These are phyloP conservation scores for Botrytis hyacinthi DNA, from an alignment of 2,329 filamentous ascomycete species.

Conservation along the genomic window DNA sequence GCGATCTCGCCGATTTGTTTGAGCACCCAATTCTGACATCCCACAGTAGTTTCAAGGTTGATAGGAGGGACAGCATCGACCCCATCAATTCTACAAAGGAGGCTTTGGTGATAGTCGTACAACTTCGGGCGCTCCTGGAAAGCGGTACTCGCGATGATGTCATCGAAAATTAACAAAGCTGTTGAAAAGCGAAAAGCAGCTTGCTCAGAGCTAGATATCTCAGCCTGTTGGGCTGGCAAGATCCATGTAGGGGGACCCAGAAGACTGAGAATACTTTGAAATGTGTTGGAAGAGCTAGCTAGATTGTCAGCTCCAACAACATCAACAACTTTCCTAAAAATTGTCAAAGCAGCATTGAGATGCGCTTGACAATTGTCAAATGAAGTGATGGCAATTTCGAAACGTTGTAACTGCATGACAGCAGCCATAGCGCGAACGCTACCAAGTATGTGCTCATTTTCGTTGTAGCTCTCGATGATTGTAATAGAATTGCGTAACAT, in stretches of 20 bases:
- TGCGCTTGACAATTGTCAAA: constrained; percentile 52
- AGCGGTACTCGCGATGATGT: constrained; percentile 50
- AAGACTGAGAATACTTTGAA: constrained; percentile 25
- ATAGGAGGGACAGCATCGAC: constrained; percentile 38
- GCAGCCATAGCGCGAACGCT: constrained; percentile 47
- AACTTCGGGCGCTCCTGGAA: constrained; percentile 46
- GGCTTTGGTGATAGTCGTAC: constrained; percentile 43
- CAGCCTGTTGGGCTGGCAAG: constrained; percentile 22
- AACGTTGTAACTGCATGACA: constrained; percentile 53
- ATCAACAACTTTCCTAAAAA: constrained; percentile 46
- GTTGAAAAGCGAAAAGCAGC: constrained; percentile 53
- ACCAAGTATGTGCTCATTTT: constrained; percentile 30
- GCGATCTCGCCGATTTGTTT: constrained; percentile 53
- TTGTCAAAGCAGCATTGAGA: constrained; percentile 49
- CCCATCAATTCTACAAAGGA: constrained; percentile 39
- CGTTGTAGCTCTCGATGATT: constrained; percentile 32
- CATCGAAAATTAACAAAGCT: constrained; percentile 48
- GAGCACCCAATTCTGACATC: constrained; percentile 56
- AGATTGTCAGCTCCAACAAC: constrained; percentile 23
- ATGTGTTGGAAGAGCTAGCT: constrained; percentile 20
- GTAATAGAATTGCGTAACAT: constrained; percentile 44
- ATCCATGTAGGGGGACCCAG: constrained; percentile 24
- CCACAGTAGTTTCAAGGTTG: constrained; percentile 50
- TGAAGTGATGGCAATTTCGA: constrained; percentile 49
- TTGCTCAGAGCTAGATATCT: constrained; percentile 45